Percentiles rank a stretch among this genome's conserved stretches.
Conservation (phyloP, 495 filamentous ascomycete genomes). For the Hypomontagnella monticulosa region DNA sequence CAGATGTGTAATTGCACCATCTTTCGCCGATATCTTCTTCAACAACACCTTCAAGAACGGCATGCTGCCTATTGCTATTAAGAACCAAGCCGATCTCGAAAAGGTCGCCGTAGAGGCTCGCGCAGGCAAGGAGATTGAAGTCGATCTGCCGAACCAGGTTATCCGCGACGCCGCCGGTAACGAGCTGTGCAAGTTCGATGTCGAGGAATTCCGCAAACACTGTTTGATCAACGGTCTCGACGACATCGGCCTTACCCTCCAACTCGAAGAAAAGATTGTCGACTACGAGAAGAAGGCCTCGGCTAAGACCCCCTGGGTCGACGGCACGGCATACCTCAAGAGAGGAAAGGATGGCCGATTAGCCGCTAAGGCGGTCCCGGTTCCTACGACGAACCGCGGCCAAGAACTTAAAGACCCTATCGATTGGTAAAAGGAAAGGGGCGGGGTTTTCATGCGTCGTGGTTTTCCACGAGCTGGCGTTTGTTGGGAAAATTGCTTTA, state of each 20-base stretch:
- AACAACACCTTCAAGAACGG: conserved; percentile 99
- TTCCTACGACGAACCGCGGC: conserved; percentile 91
- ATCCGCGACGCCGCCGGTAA: conserved; percentile 80
- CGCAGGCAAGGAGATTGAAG: conserved; percentile 85
- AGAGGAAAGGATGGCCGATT: conserved; percentile 73
- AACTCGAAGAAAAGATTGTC: conserved; percentile 88
- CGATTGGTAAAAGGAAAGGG: conserved; percentile 74
- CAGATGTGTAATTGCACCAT: conserved; percentile 89
- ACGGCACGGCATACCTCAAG: conserved; percentile 85
- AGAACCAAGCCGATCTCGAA: conserved; percentile 70
- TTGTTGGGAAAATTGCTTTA: conserved; percentile 5
- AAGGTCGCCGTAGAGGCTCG: conserved; percentile 81
- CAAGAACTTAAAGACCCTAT: conserved; percentile 86
- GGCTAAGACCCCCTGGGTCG: conserved; percentile 87
- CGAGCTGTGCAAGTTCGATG: conserved; percentile 79
- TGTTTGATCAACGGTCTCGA: conserved; percentile 95
- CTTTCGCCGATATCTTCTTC: conserved; percentile 97
- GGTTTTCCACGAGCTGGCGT: conserved; percentile 23
- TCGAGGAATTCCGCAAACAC: conserved; percentile 92
- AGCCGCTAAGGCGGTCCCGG: conserved; percentile 80
- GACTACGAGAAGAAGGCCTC: conserved; percentile 82
- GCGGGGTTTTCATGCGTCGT: conserved; percentile 8
- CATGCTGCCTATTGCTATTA: conserved; percentile 89
- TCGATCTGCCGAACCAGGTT: conserved; percentile 87
- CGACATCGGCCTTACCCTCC: conserved; percentile 94